These are phyloP conservation scores for Daldinia eschscholtzii DNA, from an alignment of 2,329 filamentous ascomycete species.

Conservation along the genomic window DNA sequence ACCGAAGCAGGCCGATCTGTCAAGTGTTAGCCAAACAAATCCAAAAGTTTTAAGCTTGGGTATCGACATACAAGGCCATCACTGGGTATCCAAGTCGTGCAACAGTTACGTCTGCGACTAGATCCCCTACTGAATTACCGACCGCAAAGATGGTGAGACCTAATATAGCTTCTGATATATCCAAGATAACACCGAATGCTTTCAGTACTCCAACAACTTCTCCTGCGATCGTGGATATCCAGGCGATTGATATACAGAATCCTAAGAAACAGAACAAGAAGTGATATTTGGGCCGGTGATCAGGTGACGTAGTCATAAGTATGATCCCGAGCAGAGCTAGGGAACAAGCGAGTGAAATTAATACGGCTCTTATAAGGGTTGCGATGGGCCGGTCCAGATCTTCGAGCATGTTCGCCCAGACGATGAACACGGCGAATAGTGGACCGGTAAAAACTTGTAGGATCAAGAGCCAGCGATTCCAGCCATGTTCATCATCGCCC, in stretches of 20 bases:
- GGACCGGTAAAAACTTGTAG: constrained; percentile 90
- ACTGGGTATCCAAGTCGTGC: constrained; percentile 94
- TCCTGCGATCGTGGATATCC: constrained; percentile 95
- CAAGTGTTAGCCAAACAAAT: constrained; percentile 43
- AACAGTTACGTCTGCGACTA: constrained; percentile 95
- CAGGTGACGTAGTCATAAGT: constrained; percentile 75
- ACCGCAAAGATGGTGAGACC: constrained; percentile 97
- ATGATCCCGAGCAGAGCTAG: constrained; percentile 75
- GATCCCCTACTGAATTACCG: constrained; percentile 92
- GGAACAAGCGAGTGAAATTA: constrained; percentile 77
- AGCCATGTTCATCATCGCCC: constrained; percentile 66
- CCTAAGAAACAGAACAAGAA: constrained; percentile 87
- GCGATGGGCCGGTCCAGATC: constrained; percentile 66
- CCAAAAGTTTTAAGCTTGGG: constrained; percentile 2
- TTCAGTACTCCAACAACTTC: constrained; percentile 97
- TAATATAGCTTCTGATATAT: constrained; percentile 94
- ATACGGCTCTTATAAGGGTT: constrained; percentile 67
- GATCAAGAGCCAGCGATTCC: constrained; percentile 92
- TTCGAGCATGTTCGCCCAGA: constrained; percentile 76
- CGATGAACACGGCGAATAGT: constrained; percentile 80
- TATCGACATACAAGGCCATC: constrained; percentile 79
- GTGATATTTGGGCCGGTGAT: constrained; percentile 78
- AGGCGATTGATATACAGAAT: constrained; percentile 90
- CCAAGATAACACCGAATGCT: constrained; percentile 88
- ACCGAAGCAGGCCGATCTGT: constrained; percentile 90